These are phyloP conservation scores for Pleurotus platypus DNA, from an alignment of 768 basidiomycete genomes.

Conservation along the genomic window DNA sequence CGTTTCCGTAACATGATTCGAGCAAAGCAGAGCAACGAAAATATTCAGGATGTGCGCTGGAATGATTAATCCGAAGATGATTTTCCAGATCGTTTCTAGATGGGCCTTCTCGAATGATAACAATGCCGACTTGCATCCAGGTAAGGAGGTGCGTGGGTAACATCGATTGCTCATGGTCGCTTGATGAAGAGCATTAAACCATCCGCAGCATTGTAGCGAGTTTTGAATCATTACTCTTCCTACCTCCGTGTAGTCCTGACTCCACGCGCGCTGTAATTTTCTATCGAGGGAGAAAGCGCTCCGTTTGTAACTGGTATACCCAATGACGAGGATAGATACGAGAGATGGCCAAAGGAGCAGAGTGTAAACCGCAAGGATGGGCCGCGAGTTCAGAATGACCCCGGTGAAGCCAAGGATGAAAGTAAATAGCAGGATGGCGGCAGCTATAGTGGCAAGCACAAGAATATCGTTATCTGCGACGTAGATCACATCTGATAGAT, in stretches of 20 bases:
- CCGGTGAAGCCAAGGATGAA: conserved; percentile 59
- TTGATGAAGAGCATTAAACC: conserved; percentile 56
- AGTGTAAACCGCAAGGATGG: conserved; percentile 63
- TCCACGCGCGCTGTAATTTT: conserved; percentile 70
- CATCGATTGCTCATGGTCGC: conserved; percentile 55
- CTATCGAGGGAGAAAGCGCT: conserved; percentile 56
- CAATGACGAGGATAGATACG: conserved; percentile 52
- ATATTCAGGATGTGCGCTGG: conserved; percentile 62
- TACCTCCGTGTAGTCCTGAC: conserved; percentile 50
- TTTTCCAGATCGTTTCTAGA: conserved; percentile 43
- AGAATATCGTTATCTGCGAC: conserved; percentile 57
- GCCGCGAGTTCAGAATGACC: conserved; percentile 62
- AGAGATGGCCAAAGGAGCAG: conserved; percentile 67
- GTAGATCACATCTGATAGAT: conserved; percentile 58
- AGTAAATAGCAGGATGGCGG: conserved; percentile 53
- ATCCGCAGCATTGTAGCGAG: conserved; percentile 63
- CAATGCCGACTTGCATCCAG: conserved; percentile 66
- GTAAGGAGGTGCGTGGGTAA: conserved; percentile 56
- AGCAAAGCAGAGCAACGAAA: conserved; percentile 55
- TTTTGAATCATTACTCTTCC: conserved; percentile 60
- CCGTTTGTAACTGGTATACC: conserved; percentile 64
- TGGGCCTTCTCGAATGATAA: conserved; percentile 46
- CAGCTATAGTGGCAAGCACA: conserved; percentile 52
- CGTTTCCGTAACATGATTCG: conserved; percentile 59
- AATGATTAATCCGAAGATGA: conserved; percentile 48